Conservation (phyloP, 345 rosid species). For the Geranium brycei region DNA sequence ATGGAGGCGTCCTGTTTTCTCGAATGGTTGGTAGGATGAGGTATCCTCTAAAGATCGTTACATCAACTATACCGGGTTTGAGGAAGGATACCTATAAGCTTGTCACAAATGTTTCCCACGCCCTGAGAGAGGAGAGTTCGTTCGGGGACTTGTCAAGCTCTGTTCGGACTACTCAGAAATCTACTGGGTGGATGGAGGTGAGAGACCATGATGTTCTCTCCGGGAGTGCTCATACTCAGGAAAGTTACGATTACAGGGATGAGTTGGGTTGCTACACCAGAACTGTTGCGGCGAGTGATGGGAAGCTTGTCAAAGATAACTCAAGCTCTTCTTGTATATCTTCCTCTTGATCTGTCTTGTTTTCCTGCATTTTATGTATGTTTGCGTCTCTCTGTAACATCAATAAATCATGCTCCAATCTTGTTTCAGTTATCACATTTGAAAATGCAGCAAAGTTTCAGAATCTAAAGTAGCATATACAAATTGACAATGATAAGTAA, state of each 20-base stretch:
- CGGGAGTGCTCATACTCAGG: conserved; percentile 39
- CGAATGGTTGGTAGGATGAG: conserved; percentile 14
- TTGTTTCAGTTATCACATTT: no score
- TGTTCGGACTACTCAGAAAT: conserved; percentile 35
- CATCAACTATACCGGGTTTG: conserved; percentile 30
- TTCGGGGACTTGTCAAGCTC: conserved; percentile 18
- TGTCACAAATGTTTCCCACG: conserved; percentile 54
- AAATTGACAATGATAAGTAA: no score
- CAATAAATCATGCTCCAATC: no score
- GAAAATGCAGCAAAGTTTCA: no score
- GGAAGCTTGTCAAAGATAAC: conserved; percentile 28
- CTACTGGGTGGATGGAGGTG: conserved; percentile 74
- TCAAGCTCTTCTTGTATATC: conserved; percentile 32
- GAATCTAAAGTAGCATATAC: no score
- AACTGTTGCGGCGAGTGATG: conserved; percentile 25
- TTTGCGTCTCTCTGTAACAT: not conserved
- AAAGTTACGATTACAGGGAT: conserved; percentile 33
- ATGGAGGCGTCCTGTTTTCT: conserved; percentile 16
- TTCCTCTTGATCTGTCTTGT: conserved; percentile 4
- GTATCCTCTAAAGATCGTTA: conserved; percentile 45
- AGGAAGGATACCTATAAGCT: conserved; percentile 27
- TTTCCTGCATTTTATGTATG: not conserved
- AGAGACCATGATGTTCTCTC: conserved; percentile 53
- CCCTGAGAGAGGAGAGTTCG: conserved; percentile 19
- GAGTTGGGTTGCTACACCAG: conserved; percentile 39